Evolutionary conservation across 1,284 basidiomycete genomes (phyloP), one percentile per base, ranked within the genome.

Genomic region (Trichosporon sp.): DNA sequence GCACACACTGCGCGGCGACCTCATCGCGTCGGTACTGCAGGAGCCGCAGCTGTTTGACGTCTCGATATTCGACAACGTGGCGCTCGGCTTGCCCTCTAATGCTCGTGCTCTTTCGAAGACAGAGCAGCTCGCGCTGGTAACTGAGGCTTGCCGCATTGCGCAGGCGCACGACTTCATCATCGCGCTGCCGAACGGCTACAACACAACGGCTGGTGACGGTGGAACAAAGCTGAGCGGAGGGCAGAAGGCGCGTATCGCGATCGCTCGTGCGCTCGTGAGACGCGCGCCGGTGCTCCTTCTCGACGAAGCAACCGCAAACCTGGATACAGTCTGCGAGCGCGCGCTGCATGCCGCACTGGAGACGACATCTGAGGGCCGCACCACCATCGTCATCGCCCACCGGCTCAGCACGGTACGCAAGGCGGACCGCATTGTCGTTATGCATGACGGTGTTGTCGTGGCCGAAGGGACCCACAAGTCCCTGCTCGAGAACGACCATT

Each of bases 31-130:
- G 29, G 94, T 97, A 2, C 93, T 93, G 11, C 90, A 91, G 81
- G 89, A 84, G 68, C 83, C 83, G 0, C 80, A 82, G 23, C 69
- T 84, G n/a, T 84, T 84, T 78, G 91, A 90, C 8, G 95, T 94
- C 2, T 95, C 92, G 0, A 92, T 98, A 27, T 92, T 92, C 8
- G 91, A 92, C 3, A 98, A 98, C 77, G 97, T 98, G 72, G 92
- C 92, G 0, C 98, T 93, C 79, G 95, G 96, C 3, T 87, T 89
- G 42, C 85, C 87, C 3, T 80, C 86, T 15, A 92, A 89, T 0
- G 92, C 92, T 0, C 86, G 91, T 31, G 89, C 89, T 71, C 51
- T 53, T 87, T 96, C 69, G 92, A 98, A 38, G 92, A 95, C 80
- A 85, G 89, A 27, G 95, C 94, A 0, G 95, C 95, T 0, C 85